A percentile compares a stretch with the other conserved stretches of the same genome.
Evolutionary conservation across 2,329 filamentous ascomycete genomes (phyloP).

Genomic region (Plenodomus tracheiphilus): DNA sequence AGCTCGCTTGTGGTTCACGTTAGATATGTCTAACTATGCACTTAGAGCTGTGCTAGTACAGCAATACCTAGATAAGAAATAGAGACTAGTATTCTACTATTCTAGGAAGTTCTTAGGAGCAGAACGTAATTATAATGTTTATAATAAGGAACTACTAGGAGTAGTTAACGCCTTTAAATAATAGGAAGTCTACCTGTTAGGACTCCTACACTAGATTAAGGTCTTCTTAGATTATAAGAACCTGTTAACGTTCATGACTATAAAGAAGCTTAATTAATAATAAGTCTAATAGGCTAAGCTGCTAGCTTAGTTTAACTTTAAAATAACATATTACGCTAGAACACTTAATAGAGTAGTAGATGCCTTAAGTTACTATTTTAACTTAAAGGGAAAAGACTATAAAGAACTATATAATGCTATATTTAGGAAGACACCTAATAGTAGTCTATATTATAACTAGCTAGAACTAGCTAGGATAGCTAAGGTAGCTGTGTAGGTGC

Average conservation of each 20-base stretch:
- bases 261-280: slow-evolving; percentile 2
- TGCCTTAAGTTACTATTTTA: too few relatives aligned
- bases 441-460: too few relatives aligned
- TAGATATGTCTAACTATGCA: slow-evolving; percentile 2
- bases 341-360: too few relatives aligned
- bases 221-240: slow-evolving; percentile 19
- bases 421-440: too few relatives aligned
- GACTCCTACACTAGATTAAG: background rate
- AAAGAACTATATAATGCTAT: too few relatives aligned
- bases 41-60: slow-evolving; percentile 1
- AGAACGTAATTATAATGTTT: slow-evolving; percentile 16
- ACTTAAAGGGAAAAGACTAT: too few relatives aligned
- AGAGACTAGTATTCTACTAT: slow-evolving; percentile 1
- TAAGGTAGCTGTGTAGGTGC: too few relatives aligned
- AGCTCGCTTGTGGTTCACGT: too few relatives aligned
- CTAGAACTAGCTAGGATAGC: too few relatives aligned
- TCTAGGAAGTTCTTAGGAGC: background rate
- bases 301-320: slow-evolving; percentile 5
- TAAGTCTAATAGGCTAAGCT: slow-evolving; percentile 2
- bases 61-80: slow-evolving; percentile 21
- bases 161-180: background rate
- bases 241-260: slow-evolving; percentile 6
- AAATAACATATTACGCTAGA: too few relatives aligned
- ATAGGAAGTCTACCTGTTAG: background rate
- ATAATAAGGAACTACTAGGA: slow-evolving; percentile 9